Conservation (phyloP, 2,329 filamentous ascomycete genomes). For the Escovopsis sp. region DNA sequence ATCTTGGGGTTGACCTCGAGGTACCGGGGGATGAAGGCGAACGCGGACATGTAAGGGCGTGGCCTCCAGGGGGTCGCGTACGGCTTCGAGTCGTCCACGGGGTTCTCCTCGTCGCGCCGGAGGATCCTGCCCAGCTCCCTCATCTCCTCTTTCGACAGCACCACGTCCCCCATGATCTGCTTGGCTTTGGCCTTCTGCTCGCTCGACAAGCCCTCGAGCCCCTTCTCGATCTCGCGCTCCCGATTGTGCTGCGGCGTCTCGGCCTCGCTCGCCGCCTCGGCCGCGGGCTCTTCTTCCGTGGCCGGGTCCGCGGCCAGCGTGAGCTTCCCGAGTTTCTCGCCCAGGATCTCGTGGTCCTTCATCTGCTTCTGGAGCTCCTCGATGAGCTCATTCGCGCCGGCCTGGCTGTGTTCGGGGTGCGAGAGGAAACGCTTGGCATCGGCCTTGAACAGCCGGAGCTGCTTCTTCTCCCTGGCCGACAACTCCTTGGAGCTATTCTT, state of each 20-base stretch:
- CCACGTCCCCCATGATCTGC: slow-evolving; percentile 18
- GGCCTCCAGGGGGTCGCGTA: slow-evolving; percentile 88
- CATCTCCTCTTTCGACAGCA: slow-evolving; percentile 34
- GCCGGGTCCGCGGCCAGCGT: slow-evolving; percentile 3
- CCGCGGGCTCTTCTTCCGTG: slow-evolving; percentile 4
- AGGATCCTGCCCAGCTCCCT: slow-evolving; percentile 41
- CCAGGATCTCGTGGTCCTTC: slow-evolving; percentile 18
- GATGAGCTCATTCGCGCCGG: slow-evolving; percentile 17
- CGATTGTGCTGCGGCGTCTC: slow-evolving; percentile 12
- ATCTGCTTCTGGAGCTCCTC: slow-evolving; percentile 19
- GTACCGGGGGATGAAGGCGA: slow-evolving; percentile 89
- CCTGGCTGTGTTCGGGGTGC: slow-evolving; percentile 17
- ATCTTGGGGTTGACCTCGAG: slow-evolving; percentile 97
- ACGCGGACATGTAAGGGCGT: slow-evolving; percentile 73
- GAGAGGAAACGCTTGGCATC: slow-evolving; percentile 47
- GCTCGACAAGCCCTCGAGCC: slow-evolving; percentile 18
- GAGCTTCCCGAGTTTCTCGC: slow-evolving; percentile 17
- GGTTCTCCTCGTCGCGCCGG: slow-evolving; percentile 55
- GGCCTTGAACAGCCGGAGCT: slow-evolving; percentile 57
- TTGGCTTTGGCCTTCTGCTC: slow-evolving; percentile 19
- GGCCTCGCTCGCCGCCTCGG: slow-evolving; percentile 6
- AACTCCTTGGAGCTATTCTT: slow-evolving; percentile 34
- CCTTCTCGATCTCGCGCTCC: slow-evolving; percentile 19
- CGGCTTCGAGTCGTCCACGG: slow-evolving; percentile 60
- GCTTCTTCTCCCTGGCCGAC: slow-evolving; percentile 58